Evolutionary conservation across 345 rosid genomes (phyloP).

Genomic region (Rubroshorea leprosula): DNA sequence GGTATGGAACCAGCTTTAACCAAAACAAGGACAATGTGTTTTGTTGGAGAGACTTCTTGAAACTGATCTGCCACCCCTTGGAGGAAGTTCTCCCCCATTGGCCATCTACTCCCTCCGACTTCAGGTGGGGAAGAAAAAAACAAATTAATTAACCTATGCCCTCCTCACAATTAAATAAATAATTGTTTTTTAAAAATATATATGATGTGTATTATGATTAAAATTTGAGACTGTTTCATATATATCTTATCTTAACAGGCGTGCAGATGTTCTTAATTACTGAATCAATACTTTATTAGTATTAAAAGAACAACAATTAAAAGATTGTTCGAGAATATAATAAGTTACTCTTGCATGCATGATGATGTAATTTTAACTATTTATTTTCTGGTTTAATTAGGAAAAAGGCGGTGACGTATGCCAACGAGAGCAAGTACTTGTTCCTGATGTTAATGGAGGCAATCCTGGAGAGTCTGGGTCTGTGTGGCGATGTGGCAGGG

Average conservation of each 20-base stretch:
- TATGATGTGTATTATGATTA: no score
- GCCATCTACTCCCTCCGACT: constrained; percentile 85
- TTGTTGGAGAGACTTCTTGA: constrained; percentile 91
- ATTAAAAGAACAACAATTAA: no score
- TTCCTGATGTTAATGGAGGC: constrained; percentile 61
- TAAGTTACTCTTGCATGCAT: no score
- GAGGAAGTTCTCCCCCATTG: constrained; percentile 56
- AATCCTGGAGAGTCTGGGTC: constrained; percentile 51
- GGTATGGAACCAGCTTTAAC: constrained; percentile 90
- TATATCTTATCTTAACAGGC: no score
- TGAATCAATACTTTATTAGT: no score
- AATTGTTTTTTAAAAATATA: not conserved
- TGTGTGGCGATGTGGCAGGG: constrained; percentile 3
- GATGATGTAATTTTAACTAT: not conserved
- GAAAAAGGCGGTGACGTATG: constrained; percentile 58
- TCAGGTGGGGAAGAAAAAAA: constrained; percentile 37
- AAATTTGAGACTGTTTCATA: no score
- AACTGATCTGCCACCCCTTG: constrained; percentile 59
- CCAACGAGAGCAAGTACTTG: constrained; percentile 55
- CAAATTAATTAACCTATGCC: not conserved
- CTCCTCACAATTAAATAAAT: not conserved
- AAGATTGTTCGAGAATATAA: no score
- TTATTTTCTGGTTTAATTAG: constrained; percentile 25
- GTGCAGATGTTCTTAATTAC: no score
- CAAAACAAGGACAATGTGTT: constrained; percentile 78